These are phyloP conservation scores for Microdochium paspali DNA, from an alignment of 2,329 filamentous ascomycete species.

Conservation along the genomic window DNA sequence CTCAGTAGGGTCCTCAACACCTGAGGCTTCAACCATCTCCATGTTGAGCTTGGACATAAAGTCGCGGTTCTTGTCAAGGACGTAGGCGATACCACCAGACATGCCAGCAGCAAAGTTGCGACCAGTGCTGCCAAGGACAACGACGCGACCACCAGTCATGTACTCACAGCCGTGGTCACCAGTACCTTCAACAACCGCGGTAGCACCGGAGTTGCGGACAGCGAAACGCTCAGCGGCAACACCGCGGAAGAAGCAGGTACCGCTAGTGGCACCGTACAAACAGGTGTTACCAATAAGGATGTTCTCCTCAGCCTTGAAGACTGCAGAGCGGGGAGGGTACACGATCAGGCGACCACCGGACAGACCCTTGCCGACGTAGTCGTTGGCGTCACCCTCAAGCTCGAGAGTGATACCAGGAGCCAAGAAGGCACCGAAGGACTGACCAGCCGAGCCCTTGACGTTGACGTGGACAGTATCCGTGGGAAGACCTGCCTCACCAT, in stretches of 20 bases:
- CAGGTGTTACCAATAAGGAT: slow-evolving; percentile 90
- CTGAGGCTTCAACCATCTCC: slow-evolving; percentile 91
- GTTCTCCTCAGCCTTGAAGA: slow-evolving; percentile 96
- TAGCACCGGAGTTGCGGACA: slow-evolving; percentile 92
- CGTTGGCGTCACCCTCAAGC: slow-evolving; percentile 90
- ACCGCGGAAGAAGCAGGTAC: slow-evolving; percentile 94
- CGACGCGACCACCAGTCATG: slow-evolving; percentile 91
- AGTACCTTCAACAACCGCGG: slow-evolving; percentile 90
- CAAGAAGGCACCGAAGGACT: slow-evolving; percentile 92
- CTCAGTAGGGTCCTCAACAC: slow-evolving; percentile 75
- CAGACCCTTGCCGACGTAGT: slow-evolving; percentile 93
- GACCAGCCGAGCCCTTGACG: slow-evolving; percentile 90
- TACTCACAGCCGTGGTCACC: slow-evolving; percentile 98
- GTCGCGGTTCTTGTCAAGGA: slow-evolving; percentile 82
- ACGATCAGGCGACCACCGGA: slow-evolving; percentile 89
- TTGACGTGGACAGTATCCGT: slow-evolving; percentile 93
- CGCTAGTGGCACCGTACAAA: slow-evolving; percentile 85
- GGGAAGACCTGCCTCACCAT: slow-evolving; percentile 80
- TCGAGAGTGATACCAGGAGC: slow-evolving; percentile 90
- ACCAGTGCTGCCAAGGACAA: slow-evolving; percentile 80
- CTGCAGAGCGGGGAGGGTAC: slow-evolving; percentile 81
- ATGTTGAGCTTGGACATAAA: slow-evolving; percentile 91
- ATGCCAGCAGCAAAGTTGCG: slow-evolving; percentile 98
- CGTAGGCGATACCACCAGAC: slow-evolving; percentile 95
- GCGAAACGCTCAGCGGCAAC: slow-evolving; percentile 93